Evolutionary conservation across 1,139 yeast genomes (phyloP), one percentile per base, ranked within the genome.

Genomic region (Zygosaccharomyces sapae): DNA sequence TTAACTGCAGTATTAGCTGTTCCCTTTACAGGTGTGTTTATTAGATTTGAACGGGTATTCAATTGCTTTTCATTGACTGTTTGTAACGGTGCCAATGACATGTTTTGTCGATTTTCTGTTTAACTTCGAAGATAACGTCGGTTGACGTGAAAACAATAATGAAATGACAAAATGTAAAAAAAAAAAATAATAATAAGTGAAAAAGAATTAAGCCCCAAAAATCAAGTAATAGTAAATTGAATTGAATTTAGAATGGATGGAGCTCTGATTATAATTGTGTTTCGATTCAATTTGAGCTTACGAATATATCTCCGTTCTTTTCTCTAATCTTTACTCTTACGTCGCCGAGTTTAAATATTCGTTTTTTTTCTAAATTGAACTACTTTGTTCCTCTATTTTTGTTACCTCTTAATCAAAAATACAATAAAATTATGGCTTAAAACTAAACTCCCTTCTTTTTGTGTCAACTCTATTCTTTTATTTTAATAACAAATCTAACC

Each of bases 71-170:
- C 67, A 53, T 62, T 63, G 31, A 64, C 63, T 10, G 61, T 48
- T 51, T 64, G 66, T 46, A 65, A 55, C 30, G 67, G 69, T 31
- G 67, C 67, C 46, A 64, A 51, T 34, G 59, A 56, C 58, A 52
- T 56, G 30, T 34, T 27, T 19, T 27, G 20, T 10, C 12, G 7
- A 7, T 22, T 22, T 16, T 18, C 16, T 25, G 10, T 22, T 5
- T 19, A 29, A 5, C 8, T 19, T 24, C 20, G 33, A 7, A 16
- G 13, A 38, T 16, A 13, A 25, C 9, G 29, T 38, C 31, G 13
- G 8, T 27, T 25, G 33, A 36, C 5, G 7, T 25, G 13, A 41
- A 37, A 33, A 33, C 18, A 24, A 41, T 22, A 18, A 34, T 31
- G 3, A 31, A 31, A 31, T 12, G 18, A 31, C 34, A 27, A 9